Evolutionary conservation across 2,329 filamentous ascomycete species (phyloP).

Genomic region (Pseudocercospora fuligena): DNA sequence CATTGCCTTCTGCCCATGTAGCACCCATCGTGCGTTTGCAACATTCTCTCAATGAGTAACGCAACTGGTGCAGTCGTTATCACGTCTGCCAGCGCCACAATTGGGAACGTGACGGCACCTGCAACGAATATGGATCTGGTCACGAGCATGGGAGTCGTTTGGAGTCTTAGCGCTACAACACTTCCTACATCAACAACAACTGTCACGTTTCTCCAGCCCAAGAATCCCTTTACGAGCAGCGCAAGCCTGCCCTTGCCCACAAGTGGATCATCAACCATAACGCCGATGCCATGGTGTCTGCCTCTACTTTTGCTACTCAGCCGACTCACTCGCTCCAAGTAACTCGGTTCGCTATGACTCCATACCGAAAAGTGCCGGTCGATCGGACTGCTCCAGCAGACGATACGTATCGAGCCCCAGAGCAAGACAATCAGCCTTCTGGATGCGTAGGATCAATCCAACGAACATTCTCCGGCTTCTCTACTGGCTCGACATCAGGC

Average conservation of each 20-base stretch:
- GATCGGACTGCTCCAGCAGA: background rate
- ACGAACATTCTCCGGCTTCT: slow-evolving; percentile 50
- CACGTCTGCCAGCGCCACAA: background rate
- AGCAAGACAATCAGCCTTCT: slow-evolving; percentile 8
- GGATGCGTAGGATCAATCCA: slow-evolving; percentile 53
- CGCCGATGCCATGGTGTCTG: background rate
- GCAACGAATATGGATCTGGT: background rate
- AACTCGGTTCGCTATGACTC: background rate
- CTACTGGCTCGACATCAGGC: slow-evolving; percentile 49
- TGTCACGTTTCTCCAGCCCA: background rate
- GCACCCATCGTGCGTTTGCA: background rate
- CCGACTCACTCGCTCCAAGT: background rate
- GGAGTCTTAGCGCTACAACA: background rate
- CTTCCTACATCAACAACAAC: background rate
- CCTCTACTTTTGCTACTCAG: background rate
- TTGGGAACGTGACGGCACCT: background rate
- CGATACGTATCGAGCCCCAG: background rate
- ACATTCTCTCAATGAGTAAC: background rate
- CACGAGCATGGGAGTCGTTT: background rate
- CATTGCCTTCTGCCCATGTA: background rate
- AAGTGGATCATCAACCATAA: background rate
- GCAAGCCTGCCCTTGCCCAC: background rate
- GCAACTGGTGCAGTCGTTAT: background rate
- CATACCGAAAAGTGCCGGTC: background rate
- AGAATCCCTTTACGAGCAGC: background rate